These are phyloP conservation scores for Ustilago curta DNA, from an alignment of 1,284 basidiomycete species.

Conservation along the genomic window DNA sequence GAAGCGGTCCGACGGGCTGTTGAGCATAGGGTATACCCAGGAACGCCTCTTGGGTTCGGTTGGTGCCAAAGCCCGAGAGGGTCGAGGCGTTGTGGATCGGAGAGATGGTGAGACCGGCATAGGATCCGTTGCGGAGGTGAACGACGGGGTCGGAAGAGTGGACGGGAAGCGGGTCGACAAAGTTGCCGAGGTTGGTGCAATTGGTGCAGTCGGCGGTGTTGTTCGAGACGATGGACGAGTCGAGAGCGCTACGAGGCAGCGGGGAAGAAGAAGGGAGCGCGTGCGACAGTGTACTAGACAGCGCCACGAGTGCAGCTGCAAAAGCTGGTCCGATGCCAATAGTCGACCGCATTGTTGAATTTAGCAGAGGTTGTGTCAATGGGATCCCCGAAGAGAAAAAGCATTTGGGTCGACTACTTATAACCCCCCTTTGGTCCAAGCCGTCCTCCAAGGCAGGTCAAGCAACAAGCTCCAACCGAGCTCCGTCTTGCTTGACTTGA, in stretches of 20 bases:
- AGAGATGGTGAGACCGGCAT: conserved; percentile 30
- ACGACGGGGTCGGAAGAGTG: conserved; percentile 27
- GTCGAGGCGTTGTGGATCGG: conserved; percentile 27
- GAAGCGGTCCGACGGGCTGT: conserved; percentile 20
- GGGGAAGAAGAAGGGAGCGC: background rate
- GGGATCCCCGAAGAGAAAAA: background rate
- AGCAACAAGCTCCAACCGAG: background rate
- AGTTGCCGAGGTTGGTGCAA: conserved; percentile 48
- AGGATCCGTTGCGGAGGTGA: conserved; percentile 27
- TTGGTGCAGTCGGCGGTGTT: conserved; percentile 37
- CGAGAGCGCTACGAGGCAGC: background rate
- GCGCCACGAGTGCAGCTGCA: background rate
- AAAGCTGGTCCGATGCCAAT: background rate
- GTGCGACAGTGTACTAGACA: background rate
- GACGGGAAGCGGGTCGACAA: conserved; percentile 28
- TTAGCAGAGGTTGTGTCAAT: background rate
- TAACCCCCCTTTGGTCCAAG: too few species aligned
- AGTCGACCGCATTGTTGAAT: background rate
- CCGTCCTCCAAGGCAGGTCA: too few species aligned
- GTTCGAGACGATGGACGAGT: conserved; percentile 24
- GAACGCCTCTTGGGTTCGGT: conserved; percentile 27
- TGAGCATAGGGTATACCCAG: conserved; percentile 47
- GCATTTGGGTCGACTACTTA: background rate
- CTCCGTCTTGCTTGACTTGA: too few species aligned
- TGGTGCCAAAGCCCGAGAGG: conserved; percentile 31